Evolutionary conservation across 306 rosid species (phyloP), one percentile per base, ranked within the genome.

Genomic region (Hippophae rhamnoides): DNA sequence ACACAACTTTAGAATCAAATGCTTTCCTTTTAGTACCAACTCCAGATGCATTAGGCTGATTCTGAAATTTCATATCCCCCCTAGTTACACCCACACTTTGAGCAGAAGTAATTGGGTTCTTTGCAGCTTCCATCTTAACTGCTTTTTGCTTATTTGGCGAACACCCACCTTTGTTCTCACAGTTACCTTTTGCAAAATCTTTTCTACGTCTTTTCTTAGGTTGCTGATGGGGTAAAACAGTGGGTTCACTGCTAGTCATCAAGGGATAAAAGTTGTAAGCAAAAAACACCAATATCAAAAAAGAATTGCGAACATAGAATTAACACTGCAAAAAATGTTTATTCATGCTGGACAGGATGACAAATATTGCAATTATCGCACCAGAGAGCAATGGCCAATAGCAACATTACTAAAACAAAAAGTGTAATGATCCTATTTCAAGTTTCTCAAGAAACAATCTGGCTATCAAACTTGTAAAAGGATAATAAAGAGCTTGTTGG

Each of bases 131-230:
- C 65, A 78, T 72, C 85, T 76, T 92, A 58, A 86, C 78, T 56
- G 65, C 76, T 43, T 67, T 87, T 65, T 86, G 86, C 66, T 64
- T 83, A 68, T 67, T 83, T 74, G 88, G 66, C 66, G 67, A 73
- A 48, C 58, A 79, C 52, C 62, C 72, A 43, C 77, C 86, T 58
- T 75, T 76, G 63, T 70, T 83, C 61, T 75, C 86, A 54, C 84
- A 76, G 57, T 74, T 79, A 57, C 79, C 80, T 82, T 85, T 87
- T 59, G 61, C 71, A 55, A 72, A 54, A 72, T 93, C 97, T 79
- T 86, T 93, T 77, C 86, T 80, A 74, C 97, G 84, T 70, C 97
- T 88, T 80, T 88, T 88, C 84, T 88, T 88, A 71, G 87, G 92
- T 75, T 86, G 99, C 69, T 83, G 99, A 53, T 74, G 84, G 61